phyloP scores from a whole-genome alignment of 2,329 filamentous ascomycete species.

The Botrytis hyacinthi region DNA sequence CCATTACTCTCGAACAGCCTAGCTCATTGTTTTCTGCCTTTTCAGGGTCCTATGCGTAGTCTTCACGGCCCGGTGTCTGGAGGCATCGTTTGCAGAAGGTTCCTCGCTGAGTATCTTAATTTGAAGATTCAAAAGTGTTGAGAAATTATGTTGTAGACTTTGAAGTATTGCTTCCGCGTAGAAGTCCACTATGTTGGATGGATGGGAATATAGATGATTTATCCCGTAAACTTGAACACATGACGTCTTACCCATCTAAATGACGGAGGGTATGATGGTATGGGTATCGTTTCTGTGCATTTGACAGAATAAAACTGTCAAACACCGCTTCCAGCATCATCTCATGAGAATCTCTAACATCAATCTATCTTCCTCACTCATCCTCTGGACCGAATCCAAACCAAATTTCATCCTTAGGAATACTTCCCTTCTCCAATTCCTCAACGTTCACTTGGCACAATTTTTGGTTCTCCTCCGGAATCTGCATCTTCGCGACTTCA shows the following conservation, averaged over 20 bases:
- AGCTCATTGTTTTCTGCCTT: background rate
- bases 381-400: slow-evolving; percentile 35
- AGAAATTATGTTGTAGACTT: background rate
- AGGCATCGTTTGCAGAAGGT: background rate
- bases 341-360: background rate
- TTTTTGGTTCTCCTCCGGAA: slow-evolving; percentile 46
- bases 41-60: background rate
- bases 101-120: rapidly evolving
- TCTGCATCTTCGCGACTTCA: slow-evolving; percentile 42
- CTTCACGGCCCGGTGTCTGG: rapidly evolving
- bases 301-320: background rate
- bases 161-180: background rate
- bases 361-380: background rate
- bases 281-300: background rate
- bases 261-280: rapidly evolving
- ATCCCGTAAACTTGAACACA: rapidly evolving
- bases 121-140: background rate
- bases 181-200: background rate
- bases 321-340: background rate
- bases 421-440: slow-evolving; percentile 49
- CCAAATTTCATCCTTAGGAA: slow-evolving; percentile 51
- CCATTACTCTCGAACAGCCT: background rate
- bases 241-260: background rate
- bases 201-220: background rate
- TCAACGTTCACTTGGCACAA: slow-evolving; percentile 46